Conservation (phyloP, 345 rosid genomes). For the Populus deltoides region DNA sequence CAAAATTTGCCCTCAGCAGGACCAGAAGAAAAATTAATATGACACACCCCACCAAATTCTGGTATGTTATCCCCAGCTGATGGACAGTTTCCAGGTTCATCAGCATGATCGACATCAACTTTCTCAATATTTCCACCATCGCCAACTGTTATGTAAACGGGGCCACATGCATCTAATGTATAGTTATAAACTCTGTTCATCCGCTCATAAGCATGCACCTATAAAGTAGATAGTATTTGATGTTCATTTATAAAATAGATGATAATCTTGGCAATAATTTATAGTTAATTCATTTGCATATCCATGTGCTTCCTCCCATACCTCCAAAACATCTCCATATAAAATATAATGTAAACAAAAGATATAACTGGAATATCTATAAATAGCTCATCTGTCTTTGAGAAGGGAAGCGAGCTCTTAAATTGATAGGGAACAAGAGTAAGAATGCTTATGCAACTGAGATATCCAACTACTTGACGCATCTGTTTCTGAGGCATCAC, state of each 20-base stretch:
- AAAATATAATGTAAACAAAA: not conserved
- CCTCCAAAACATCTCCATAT: too few species aligned
- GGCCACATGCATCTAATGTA: conserved; percentile 67
- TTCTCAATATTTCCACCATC: conserved; percentile 89
- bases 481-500: not conserved
- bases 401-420: not conserved
- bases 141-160: conserved; percentile 73
- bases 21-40: conserved; percentile 60
- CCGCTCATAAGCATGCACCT: conserved; percentile 95
- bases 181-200: conserved; percentile 79
- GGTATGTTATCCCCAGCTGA: conserved; percentile 56
- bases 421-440: not conserved
- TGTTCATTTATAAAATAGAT: not conserved
- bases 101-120: conserved; percentile 66
- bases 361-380: not conserved
- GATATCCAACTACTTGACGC: not conserved
- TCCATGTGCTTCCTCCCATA: too few species aligned
- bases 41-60: conserved; percentile 69
- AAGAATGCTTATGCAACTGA: not conserved
- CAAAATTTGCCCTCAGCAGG: conserved; percentile 80
- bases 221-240: conserved; percentile 1
- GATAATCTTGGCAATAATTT: not conserved
- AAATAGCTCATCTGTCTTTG: not conserved
- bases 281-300: too few species aligned
- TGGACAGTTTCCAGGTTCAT: conserved; percentile 77